Evolutionary conservation across 1,284 basidiomycete genomes (phyloP), one percentile per base, ranked within the genome.

Genomic region (Microstroma glucosiphilum): DNA sequence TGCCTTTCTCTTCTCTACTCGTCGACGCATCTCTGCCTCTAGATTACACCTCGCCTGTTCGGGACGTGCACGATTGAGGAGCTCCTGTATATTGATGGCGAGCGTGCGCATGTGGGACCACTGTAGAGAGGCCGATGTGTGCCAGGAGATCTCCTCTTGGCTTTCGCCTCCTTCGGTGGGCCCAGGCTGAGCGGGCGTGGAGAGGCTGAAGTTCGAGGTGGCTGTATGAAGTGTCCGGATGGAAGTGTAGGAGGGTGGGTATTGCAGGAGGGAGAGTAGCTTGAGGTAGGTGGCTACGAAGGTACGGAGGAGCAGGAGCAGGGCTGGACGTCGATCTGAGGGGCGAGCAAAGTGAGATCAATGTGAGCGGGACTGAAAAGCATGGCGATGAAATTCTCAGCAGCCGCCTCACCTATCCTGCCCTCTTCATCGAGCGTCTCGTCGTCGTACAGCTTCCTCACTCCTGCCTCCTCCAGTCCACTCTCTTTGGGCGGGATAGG

Each of bases 281-380:
- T 60, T 40, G 51, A 61, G 53, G 55, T 64, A 59, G 53, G 62
- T 58, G 23, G n/a, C 17, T n/a, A 72, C 64, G 56, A 66, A 66
- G 59, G 71, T 79, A 43, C 59, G 78, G 25, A 69, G 68, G 25
- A 69, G 69, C 42, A 63, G 76, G 11, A 69, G 75, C 48, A 65
- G 68, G 37, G 56, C 40, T 30, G 42, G 56, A 40, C 58, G 17
- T 6, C 55, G 53, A 46, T 61, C 62, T 56, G 46, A n/a, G 7
- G n/a, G n/a, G 60, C 12, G 19, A 2, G 21, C n/a, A 4, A 21
- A 48, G 43, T n/a, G 43, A 12, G 43, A 6, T 48, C 21, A 6
- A 48, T 48, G 43, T 48, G 6, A 48, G 21, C 21, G 6, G 3
- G 12, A 12, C 17, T 3, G 3, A 48, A 12, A 48, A 48, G 21